Percentiles rank a stretch among this genome's conserved stretches.
These are phyloP conservation scores for Andrographis paniculata DNA, from an alignment of 305 asterid genomes.

Conservation along the genomic window DNA sequence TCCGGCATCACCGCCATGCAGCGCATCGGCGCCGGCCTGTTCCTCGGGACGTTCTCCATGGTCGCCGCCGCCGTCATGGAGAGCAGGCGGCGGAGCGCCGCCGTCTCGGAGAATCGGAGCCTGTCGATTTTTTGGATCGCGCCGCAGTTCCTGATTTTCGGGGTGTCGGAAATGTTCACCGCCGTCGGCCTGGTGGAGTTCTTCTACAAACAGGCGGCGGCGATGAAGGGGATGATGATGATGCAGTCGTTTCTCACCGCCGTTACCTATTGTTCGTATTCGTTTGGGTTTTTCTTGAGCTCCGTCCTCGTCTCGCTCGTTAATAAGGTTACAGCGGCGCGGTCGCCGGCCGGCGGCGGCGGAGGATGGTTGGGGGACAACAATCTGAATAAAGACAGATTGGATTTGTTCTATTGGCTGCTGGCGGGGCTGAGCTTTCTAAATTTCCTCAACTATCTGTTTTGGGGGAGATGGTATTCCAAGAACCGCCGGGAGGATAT, in stretches of 20 bases:
- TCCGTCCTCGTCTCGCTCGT: constrained; percentile 61
- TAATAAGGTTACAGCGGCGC: constrained; percentile 42
- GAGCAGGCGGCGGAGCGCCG: constrained; percentile 38
- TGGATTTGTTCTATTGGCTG: constrained; percentile 76
- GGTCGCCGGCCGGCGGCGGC: constrained; percentile 9
- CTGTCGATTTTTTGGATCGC: constrained; percentile 79
- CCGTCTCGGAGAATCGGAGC: constrained; percentile 7
- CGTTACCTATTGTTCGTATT: constrained; percentile 59
- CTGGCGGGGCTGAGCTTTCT: constrained; percentile 55
- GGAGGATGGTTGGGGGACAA: constrained; percentile 66
- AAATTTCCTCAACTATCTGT: constrained; percentile 63
- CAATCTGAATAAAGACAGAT: constrained; percentile 60
- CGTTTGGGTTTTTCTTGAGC: constrained; percentile 74
- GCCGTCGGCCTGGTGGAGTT: constrained; percentile 82
- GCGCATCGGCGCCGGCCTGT: constrained; percentile 72
- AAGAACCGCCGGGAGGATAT: constrained; percentile 14
- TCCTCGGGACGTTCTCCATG: constrained; percentile 80
- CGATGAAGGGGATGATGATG: constrained; percentile 24
- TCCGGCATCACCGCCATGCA: constrained; percentile 66
- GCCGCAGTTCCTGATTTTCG: constrained; percentile 66
- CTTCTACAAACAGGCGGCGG: constrained; percentile 55
- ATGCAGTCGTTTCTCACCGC: constrained; percentile 70
- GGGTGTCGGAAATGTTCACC: constrained; percentile 76
- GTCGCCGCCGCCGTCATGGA: constrained; percentile 75
- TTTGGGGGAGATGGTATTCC: constrained; percentile 68